These are phyloP conservation scores for Prunus persica DNA, from an alignment of 306 rosid species.

Conservation along the genomic window DNA sequence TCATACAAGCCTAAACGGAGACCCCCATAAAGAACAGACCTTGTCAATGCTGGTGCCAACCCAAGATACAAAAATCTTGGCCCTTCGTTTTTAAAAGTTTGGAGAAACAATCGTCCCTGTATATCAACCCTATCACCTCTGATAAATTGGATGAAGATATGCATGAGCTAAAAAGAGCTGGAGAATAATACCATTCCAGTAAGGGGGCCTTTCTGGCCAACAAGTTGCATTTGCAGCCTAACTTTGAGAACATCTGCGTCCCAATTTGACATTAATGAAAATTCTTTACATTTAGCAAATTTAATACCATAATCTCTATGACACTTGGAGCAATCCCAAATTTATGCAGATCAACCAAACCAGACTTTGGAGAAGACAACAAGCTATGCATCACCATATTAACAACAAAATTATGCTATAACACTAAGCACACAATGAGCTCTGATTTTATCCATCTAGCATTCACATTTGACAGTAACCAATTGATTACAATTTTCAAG, in stretches of 20 bases:
- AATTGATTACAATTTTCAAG: too few species aligned
- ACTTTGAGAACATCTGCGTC: conserved; percentile 91
- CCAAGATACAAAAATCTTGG: conserved; percentile 83
- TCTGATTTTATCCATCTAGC: neutral
- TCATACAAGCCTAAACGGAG: conserved; percentile 95
- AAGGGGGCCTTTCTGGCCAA: conserved; percentile 89
- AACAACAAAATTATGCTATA: neutral
- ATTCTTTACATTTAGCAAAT: neutral
- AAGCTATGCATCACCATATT: neutral
- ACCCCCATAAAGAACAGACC: conserved; percentile 93
- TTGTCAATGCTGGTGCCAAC: conserved; percentile 80
- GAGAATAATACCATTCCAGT: conserved; percentile 75
- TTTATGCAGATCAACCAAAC: neutral
- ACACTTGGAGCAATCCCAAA: neutral
- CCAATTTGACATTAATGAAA: conserved; percentile 25
- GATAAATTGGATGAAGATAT: conserved; percentile 24
- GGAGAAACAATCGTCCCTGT: conserved; percentile 66
- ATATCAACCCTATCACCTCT: conserved; percentile 25
- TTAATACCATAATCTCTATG: neutral
- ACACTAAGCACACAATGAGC: neutral
- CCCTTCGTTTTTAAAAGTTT: conserved; percentile 69
- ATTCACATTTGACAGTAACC: neutral
- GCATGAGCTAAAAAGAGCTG: conserved; percentile 20
- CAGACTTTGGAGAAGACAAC: neutral
- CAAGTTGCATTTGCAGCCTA: conserved; percentile 98